phyloP scores from a whole-genome alignment of 805 yeast species.

The Torulaspora franciscae region DNA sequence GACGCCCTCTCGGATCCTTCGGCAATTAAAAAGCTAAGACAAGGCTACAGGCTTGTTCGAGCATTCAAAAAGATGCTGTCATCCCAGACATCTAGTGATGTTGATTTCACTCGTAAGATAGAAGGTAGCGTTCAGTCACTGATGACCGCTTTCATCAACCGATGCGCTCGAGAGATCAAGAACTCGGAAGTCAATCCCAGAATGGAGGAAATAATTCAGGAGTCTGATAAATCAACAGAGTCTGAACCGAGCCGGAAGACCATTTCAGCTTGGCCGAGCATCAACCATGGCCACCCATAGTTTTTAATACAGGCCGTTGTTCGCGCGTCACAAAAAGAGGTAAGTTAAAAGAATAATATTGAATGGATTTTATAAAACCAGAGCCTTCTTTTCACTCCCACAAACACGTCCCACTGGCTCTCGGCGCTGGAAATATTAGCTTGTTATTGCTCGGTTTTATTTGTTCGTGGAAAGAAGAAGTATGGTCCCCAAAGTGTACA shows the following conservation, averaged over 20 bases:
- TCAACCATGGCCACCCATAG: constrained; percentile 59
- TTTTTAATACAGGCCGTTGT: neutral
- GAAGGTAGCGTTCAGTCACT: constrained; percentile 29
- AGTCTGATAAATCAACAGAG: constrained; percentile 2
- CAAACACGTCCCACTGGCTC: neutral
- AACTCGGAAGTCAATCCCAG: constrained; percentile 11
- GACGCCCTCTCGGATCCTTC: constrained; percentile 20
- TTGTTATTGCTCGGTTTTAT: neutral
- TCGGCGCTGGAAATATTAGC: neutral
- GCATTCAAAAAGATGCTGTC: constrained; percentile 41
- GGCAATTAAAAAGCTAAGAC: constrained; percentile 32
- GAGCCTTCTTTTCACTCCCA: neutral
- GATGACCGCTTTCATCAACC: constrained; percentile 16
- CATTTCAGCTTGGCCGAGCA: constrained; percentile 61
- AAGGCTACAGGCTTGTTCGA: constrained; percentile 41
- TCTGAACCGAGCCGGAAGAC: constrained; percentile 23
- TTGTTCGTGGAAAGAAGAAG: neutral
- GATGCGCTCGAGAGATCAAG: constrained; percentile 8
- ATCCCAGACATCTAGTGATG: constrained; percentile 49
- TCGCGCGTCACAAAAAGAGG: constrained; percentile 12
- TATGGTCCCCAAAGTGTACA: neutral
- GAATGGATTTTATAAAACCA: constrained; percentile 1
- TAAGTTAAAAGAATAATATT: constrained; percentile 4
- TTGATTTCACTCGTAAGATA: constrained; percentile 44
- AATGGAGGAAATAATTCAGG: constrained; percentile 13